Base-by-base conservation (phyloP, 1,139 yeast species). In the Saccharomycopsis crataegensis region DNA sequence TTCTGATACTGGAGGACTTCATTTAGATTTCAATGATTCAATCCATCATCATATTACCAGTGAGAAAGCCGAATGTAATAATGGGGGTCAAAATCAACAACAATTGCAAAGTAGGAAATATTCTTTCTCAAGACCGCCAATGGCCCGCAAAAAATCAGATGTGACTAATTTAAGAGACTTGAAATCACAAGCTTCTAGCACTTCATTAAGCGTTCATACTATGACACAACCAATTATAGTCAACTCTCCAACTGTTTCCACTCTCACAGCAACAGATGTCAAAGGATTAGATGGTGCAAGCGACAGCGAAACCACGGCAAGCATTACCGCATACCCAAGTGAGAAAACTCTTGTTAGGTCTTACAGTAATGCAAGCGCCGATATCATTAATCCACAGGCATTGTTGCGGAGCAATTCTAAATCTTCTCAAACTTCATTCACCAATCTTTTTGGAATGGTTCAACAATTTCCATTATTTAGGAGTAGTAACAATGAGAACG, bases 361-460 rank as follows among this genome's bases (percentile, higher is more conserved):
- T 3, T 11, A n/a, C n/a, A n/a, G n/a, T 36, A 36, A 36, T 36
- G 28, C 28, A 22, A 22, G 28, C 28, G 28, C 28, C 28, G 28
- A 22, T 22, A 22, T 22, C 4, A 22, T 22, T 22, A 22, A 22
- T 22, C 28, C 28, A 4, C 28, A 22, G 28, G 28, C 28, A 22
- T 36, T 36, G 11, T n/a, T 36, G 40, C 40, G 40, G n/a, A 11
- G 40, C 5, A 36, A 36, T 36, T 36, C 40, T 36, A 11, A 44
- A 32, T 45, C 49, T 12, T 43, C 57, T 11, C 49, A 50, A 16
- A 44, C 53, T 1, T 55, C 58, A 6, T 55, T 55, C 33, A 47
- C 52, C 14, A 55, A 50, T 34, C 33, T 55, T 9, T 42, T 55
- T 7, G 54, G 48, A 36, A 46, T 52, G 36, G 28, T 22, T 22